Evolutionary conservation across 2,329 filamentous ascomycete genomes (phyloP).

Genomic region (Cladosporium sp.): DNA sequence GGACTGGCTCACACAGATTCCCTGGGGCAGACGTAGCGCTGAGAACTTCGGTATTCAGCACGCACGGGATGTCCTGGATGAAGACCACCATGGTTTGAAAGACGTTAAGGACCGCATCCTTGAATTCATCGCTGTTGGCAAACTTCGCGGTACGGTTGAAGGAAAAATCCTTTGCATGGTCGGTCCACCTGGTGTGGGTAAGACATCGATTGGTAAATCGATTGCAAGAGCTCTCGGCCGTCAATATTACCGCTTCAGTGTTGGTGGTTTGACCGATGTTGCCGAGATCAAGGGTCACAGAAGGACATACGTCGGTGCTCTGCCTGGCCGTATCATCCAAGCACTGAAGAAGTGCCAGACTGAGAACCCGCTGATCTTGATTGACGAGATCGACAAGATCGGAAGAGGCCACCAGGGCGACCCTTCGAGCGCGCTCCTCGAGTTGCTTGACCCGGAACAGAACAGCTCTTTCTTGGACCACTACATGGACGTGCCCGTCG

Average conservation of each 20-base stretch:
- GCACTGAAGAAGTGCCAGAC: slow-evolving; percentile 98
- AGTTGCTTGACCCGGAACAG: slow-evolving; percentile 92
- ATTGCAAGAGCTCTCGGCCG: slow-evolving; percentile 92
- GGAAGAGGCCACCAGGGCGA: slow-evolving; percentile 94
- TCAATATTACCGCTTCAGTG: slow-evolving; percentile 97
- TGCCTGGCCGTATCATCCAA: slow-evolving; percentile 95
- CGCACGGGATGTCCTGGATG: slow-evolving; percentile 83
- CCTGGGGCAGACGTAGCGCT: slow-evolving; percentile 90
- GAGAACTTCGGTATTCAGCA: slow-evolving; percentile 97
- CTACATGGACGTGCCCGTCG: slow-evolving; percentile 97
- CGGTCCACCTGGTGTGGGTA: slow-evolving; percentile 93
- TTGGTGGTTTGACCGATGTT: slow-evolving; percentile 93
- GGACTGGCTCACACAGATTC: slow-evolving; percentile 97
- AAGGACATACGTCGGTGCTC: slow-evolving; percentile 90
- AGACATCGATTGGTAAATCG: slow-evolving; percentile 98
- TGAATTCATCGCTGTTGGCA: slow-evolving; percentile 97
- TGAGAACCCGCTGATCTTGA: slow-evolving; percentile 92
- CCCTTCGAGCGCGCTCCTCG: slow-evolving; percentile 87
- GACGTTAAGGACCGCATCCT: slow-evolving; percentile 98
- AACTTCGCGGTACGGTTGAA: slow-evolving; percentile 92
- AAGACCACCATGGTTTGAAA: slow-evolving; percentile 94
- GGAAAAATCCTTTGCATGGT: slow-evolving; percentile 98
- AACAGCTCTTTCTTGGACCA: slow-evolving; percentile 97
- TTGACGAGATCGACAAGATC: slow-evolving; percentile 98
- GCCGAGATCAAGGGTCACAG: slow-evolving; percentile 98